Evolutionary conservation across 2,329 filamentous ascomycete genomes (phyloP).

Genomic region (Penicillium sp.): DNA sequence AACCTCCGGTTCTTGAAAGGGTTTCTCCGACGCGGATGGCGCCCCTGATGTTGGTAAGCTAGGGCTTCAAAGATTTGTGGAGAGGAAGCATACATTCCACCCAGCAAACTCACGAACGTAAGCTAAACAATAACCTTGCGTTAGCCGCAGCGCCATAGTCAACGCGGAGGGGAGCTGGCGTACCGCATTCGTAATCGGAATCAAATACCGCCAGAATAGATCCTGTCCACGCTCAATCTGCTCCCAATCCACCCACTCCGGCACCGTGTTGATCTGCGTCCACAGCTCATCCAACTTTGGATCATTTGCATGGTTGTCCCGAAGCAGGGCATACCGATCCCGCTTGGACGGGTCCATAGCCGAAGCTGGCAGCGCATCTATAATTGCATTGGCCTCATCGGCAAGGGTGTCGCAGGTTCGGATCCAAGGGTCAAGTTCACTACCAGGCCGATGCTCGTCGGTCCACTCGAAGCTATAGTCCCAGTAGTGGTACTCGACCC

Average conservation of each 20-base stretch:
- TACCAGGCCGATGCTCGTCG: conserved; percentile 3
- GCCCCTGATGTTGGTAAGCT: conserved; percentile 48
- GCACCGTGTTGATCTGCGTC: conserved; percentile 68
- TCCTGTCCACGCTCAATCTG: conserved; percentile 75
- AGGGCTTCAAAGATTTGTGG: background rate
- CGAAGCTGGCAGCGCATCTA: conserved; percentile 1
- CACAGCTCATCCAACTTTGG: conserved; percentile 64
- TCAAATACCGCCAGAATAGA: conserved; percentile 76
- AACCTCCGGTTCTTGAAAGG: conserved; percentile 73
- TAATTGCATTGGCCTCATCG: conserved; percentile 9
- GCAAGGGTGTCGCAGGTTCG: conserved; percentile 14
- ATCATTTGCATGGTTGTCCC: conserved; percentile 62
- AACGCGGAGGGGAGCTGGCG: background rate
- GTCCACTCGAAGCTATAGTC: conserved; percentile 19
- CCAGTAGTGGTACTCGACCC: conserved; percentile 16
- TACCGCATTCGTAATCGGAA: conserved; percentile 64
- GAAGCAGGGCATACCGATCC: conserved; percentile 68
- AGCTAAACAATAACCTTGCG: conserved; percentile 20
- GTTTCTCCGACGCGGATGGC: conserved; percentile 74
- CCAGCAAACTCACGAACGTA: conserved; percentile 33
- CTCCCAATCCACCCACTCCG: conserved; percentile 77
- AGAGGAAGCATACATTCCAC: conserved; percentile 29
- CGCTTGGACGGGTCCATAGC: background rate
- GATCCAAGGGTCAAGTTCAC: conserved; percentile 7
- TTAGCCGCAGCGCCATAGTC: background rate